These are phyloP conservation scores for Coccomyxa subellipsoidea DNA, from an alignment of 163 green algal genomes.

Conservation along the genomic window DNA sequence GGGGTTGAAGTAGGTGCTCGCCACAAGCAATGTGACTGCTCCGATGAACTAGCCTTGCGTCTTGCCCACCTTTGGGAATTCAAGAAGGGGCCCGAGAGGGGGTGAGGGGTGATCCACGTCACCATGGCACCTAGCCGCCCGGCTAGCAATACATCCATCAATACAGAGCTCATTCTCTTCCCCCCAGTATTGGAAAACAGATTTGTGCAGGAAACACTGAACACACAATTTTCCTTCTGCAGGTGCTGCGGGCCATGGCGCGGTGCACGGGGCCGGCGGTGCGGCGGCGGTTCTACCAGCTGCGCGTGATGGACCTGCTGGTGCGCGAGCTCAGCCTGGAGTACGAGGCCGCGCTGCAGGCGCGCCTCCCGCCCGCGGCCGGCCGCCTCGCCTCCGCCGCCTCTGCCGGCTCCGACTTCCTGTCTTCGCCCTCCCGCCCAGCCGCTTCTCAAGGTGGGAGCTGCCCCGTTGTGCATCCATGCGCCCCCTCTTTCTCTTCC, in stretches of 20 bases:
- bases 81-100: no score
- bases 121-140: no score
- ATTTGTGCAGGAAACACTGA: neutral
- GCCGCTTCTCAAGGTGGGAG: constrained; percentile 2
- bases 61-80: no score
- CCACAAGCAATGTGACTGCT: neutral
- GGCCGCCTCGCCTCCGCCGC: neutral
- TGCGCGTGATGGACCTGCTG: constrained; percentile 48
- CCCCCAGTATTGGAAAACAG: no score
- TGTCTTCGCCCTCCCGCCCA: neutral
- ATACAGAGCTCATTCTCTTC: no score
- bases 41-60: no score
- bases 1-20: no score
- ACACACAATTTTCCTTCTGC: neutral
- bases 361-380: neutral
- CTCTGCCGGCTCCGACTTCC: neutral
- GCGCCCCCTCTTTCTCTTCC: neutral
- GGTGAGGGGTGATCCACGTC: no score
- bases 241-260: constrained; percentile 35
- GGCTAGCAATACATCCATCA: no score
- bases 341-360: constrained; percentile 31
- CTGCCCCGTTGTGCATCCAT: neutral
- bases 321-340: constrained; percentile 47
- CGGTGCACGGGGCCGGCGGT: constrained; percentile 6
- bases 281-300: constrained; percentile 45